A percentile compares a stretch with the other conserved stretches of the same genome.
Conservation (phyloP, 179 eudicot species). For the Sideroxylon spinosum region DNA sequence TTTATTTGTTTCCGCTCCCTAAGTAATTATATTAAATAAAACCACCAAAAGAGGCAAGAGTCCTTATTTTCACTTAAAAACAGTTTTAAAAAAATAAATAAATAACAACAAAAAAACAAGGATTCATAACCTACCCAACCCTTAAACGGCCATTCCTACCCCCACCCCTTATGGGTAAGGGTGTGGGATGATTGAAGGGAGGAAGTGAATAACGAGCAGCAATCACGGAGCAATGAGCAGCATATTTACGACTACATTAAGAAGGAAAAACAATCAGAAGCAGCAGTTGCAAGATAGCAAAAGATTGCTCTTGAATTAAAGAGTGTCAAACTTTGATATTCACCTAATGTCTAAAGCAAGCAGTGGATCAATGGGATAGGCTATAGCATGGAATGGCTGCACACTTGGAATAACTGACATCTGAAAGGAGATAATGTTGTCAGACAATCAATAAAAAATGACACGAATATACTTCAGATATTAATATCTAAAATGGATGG, state of each 20-base stretch:
- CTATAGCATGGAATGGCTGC: slow-evolving; percentile 98
- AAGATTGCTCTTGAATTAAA: background rate
- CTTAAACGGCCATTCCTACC: slow-evolving; percentile 71
- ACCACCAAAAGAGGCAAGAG: no score
- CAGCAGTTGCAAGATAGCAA: slow-evolving; percentile 3
- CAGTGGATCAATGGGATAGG: slow-evolving; percentile 92
- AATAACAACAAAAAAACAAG: background rate
- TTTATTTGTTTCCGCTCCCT: background rate
- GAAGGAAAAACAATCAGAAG: background rate
- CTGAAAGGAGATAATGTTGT: slow-evolving; percentile 34
- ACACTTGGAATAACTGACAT: slow-evolving; percentile 89
- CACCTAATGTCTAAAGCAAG: slow-evolving; percentile 95
- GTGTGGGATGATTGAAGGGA: slow-evolving; percentile 69
- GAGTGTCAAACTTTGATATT: background rate
- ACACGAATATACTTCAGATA: slow-evolving; percentile 2
- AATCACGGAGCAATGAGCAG: slow-evolving; percentile 78
- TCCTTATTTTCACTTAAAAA: background rate
- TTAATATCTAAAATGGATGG: background rate
- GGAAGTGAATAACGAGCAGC: slow-evolving; percentile 83
- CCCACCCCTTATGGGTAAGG: slow-evolving; percentile 56
- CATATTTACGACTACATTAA: slow-evolving; percentile 76
- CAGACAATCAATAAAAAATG: background rate
- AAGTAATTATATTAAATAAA: no score
- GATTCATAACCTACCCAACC: slow-evolving; percentile 61
- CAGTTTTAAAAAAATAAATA: background rate